Evolutionary conservation across 257 asterid genomes (phyloP).

Genomic region (Cordia subcordata): DNA sequence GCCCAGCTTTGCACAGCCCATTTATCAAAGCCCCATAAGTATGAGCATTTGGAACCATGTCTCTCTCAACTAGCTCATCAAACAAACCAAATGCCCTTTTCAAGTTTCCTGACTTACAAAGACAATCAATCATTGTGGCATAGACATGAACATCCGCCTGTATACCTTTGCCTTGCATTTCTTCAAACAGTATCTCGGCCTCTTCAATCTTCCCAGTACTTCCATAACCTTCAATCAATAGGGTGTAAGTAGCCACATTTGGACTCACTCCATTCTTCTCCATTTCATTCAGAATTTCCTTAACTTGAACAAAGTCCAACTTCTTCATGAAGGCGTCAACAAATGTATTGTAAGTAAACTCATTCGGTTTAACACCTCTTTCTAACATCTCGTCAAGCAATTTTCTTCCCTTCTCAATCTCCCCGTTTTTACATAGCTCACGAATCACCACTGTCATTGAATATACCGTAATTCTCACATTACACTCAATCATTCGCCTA

Average conservation of each 20-base stretch:
- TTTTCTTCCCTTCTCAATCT: conserved; percentile 45
- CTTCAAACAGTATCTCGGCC: conserved; percentile 60
- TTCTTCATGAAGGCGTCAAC: conserved; percentile 56
- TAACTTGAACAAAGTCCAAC: conserved; percentile 39
- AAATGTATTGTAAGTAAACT: conserved; percentile 59
- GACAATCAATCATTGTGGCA: conserved; percentile 54
- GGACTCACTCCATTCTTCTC: conserved; percentile 51
- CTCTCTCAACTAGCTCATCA: conserved; percentile 63
- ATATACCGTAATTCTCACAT: conserved; percentile 64
- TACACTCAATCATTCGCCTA: conserved; percentile 56
- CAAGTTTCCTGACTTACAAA: conserved; percentile 40
- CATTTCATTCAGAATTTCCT: conserved; percentile 45
- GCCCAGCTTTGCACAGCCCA: conserved; percentile 68
- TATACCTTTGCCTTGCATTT: conserved; percentile 53
- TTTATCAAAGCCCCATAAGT: conserved; percentile 69
- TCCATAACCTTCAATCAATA: conserved; percentile 41
- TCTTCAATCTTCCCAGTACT: conserved; percentile 31
- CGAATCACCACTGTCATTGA: conserved; percentile 65
- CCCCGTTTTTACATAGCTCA: conserved; percentile 54
- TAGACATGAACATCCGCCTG: conserved; percentile 49
- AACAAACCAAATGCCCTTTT: conserved; percentile 60
- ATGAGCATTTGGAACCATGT: conserved; percentile 60
- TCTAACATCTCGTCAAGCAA: conserved; percentile 48
- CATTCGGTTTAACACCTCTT: conserved; percentile 63
- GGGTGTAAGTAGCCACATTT: conserved; percentile 61